Percentiles rank a stretch among this genome's conserved stretches.
phyloP scores from a whole-genome alignment of 2,329 filamentous ascomycete species.

The Metarhizium rileyi region DNA sequence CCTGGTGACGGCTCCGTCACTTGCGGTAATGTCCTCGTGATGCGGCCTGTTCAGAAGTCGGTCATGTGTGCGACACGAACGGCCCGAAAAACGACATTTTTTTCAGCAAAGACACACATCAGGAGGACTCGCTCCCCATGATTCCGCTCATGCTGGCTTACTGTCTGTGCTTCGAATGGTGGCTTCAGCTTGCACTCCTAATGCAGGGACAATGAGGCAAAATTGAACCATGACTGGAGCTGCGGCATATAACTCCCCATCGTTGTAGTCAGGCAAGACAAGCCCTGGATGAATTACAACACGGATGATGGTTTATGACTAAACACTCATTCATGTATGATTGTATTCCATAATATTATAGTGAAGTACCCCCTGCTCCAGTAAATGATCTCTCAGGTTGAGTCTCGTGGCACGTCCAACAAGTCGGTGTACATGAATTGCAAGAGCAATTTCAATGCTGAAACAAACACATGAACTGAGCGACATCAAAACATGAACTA shows the following conservation, averaged over 20 bases:
- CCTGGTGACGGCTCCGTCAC: too few species aligned
- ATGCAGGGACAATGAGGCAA: background rate
- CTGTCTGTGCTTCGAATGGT: background rate
- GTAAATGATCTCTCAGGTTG: constrained; percentile 3
- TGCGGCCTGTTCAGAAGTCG: background rate
- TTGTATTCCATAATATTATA: background rate
- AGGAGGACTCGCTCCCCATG: background rate
- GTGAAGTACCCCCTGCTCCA: constrained; percentile 3
- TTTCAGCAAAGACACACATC: background rate
- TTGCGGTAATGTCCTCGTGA: too few species aligned
- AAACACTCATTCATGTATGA: background rate
- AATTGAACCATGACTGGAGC: background rate
- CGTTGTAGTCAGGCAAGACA: too few species aligned
- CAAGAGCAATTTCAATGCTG: constrained; percentile 5
- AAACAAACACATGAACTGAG: constrained; percentile 5
- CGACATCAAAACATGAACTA: constrained; percentile 20
- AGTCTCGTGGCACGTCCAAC: constrained; percentile 4
- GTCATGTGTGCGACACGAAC: background rate
- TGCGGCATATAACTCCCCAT: too few species aligned
- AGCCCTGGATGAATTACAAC: too few species aligned
- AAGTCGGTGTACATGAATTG: constrained; percentile 12
- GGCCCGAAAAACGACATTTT: background rate
- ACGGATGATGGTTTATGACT: background rate
- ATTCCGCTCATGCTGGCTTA: background rate
- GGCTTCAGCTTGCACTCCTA: background rate